A percentile compares a stretch with the other conserved stretches of the same genome.
phyloP scores from a whole-genome alignment of 1,139 yeast genomes.

The Casaregolazyma lundiana region DNA sequence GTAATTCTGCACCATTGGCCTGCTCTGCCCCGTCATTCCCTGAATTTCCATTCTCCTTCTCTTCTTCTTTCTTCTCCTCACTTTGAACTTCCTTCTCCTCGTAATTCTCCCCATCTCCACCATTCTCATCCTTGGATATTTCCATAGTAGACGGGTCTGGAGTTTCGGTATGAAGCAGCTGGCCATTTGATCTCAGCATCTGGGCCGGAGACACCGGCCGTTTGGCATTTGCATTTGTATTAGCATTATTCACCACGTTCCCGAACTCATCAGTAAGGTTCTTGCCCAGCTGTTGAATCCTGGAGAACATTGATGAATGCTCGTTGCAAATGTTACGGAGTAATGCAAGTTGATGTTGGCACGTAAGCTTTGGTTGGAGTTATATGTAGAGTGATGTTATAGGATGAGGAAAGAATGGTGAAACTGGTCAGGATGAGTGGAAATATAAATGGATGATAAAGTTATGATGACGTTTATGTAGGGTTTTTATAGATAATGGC shows the following conservation, averaged over 20 bases:
- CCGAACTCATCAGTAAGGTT: conserved; percentile 59
- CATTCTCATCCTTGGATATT: conserved; percentile 17
- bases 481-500: too few relatives aligned
- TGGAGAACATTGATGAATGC: conserved; percentile 71
- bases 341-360: too few relatives aligned
- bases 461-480: too few relatives aligned
- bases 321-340: too few relatives aligned
- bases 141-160: conserved; percentile 27
- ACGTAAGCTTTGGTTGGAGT: too few relatives aligned
- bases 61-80: neutral
- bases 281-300: conserved; percentile 57
- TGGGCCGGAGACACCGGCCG: conserved; percentile 17
- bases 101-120: neutral
- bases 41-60: neutral
- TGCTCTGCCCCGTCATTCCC: conserved; percentile 6
- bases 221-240: conserved; percentile 5
- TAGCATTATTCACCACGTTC: conserved; percentile 26
- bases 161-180: conserved; percentile 25
- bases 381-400: too few relatives aligned
- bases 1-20: conserved; percentile 1
- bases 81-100: conserved; percentile 1
- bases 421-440: too few relatives aligned
- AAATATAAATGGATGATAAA: too few relatives aligned
- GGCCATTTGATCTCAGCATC: conserved; percentile 27
- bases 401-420: too few relatives aligned